Percentiles rank a stretch among this genome's conserved stretches.
Conservation (phyloP, 2,329 filamentous ascomycete species). For the Fusarium chlamydosporum region DNA sequence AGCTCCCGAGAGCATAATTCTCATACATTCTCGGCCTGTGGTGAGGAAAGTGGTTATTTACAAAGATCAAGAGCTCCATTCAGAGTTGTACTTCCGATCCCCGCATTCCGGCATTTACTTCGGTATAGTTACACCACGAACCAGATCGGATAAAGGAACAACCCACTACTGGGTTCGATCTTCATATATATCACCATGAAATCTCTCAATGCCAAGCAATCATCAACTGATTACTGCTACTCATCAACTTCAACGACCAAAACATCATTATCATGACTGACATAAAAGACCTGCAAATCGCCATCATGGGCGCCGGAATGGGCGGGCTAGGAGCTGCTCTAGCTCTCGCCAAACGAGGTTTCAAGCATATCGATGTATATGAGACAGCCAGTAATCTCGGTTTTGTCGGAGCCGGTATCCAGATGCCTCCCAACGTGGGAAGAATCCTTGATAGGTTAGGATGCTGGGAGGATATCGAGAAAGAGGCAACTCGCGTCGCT, state of each 20-base stretch:
- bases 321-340: slow-evolving; percentile 59
- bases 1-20: not conserved
- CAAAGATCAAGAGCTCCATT: slow-evolving; percentile 21
- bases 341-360: slow-evolving; percentile 52
- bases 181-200: slow-evolving; percentile 4
- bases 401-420: slow-evolving; percentile 83
- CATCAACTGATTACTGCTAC: no score
- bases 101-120: slow-evolving; percentile 45
- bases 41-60: not conserved
- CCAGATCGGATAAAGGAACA: slow-evolving; percentile 41
- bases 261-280: slow-evolving; percentile 32
- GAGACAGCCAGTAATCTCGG: slow-evolving; percentile 47
- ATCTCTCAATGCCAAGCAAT: not conserved
- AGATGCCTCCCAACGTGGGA: slow-evolving; percentile 86
- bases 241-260: not conserved
- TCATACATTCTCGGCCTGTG: not conserved
- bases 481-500: slow-evolving; percentile 46
- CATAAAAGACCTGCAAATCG: slow-evolving; percentile 42
- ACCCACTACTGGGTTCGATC: slow-evolving; percentile 5
- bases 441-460: slow-evolving; percentile 80
- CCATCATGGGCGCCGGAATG: slow-evolving; percentile 54
- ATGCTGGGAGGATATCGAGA: slow-evolving; percentile 76
- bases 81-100: slow-evolving; percentile 27
- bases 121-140: slow-evolving; percentile 26
- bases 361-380: slow-evolving; percentile 49